phyloP scores from a whole-genome alignment of 176 grass and related monocot species.

The Ensete glaucum region DNA sequence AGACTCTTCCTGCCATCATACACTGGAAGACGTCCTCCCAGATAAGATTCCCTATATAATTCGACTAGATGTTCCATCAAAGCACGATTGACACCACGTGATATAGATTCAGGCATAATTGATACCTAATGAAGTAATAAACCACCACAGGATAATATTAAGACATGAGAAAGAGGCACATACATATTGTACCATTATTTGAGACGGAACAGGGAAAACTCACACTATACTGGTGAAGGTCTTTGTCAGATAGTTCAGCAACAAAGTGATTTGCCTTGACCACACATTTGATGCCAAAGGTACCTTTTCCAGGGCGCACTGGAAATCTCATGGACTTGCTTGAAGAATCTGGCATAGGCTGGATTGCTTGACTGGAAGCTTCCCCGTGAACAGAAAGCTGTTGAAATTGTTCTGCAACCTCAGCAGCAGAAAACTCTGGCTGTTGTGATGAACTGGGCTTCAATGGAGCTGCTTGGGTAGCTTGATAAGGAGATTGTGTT shows the following conservation, averaged over 20 bases:
- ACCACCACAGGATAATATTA: not conserved
- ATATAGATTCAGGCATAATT: slow-evolving; percentile 51
- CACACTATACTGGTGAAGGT: slow-evolving; percentile 93
- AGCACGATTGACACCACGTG: slow-evolving; percentile 43
- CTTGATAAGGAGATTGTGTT: slow-evolving; percentile 37
- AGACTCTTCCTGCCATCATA: slow-evolving; percentile 92
- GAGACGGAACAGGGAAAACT: slow-evolving; percentile 14
- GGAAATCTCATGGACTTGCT: slow-evolving; percentile 58
- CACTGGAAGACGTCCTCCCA: slow-evolving; percentile 77
- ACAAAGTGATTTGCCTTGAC: slow-evolving; percentile 97
- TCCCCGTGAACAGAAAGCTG: slow-evolving; percentile 41
- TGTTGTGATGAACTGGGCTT: slow-evolving; percentile 27
- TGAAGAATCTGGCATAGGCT: slow-evolving; percentile 21
- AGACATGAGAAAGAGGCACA: not conserved
- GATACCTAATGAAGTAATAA: slow-evolving; percentile 41
- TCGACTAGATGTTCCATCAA: slow-evolving; percentile 67
- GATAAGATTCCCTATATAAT: slow-evolving; percentile 42
- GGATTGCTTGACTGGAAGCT: slow-evolving; percentile 30
- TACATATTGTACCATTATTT: not conserved
- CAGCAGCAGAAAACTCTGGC: slow-evolving; percentile 17
- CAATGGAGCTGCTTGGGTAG: slow-evolving; percentile 7
- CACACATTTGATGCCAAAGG: slow-evolving; percentile 47
- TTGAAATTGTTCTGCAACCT: slow-evolving; percentile 27
- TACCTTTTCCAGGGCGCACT: slow-evolving; percentile 64
- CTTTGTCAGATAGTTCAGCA: slow-evolving; percentile 62